Evolutionary conservation across 371 early-diverging fungal genomes (phyloP).

Genomic region (Parasitella parasitica): DNA sequence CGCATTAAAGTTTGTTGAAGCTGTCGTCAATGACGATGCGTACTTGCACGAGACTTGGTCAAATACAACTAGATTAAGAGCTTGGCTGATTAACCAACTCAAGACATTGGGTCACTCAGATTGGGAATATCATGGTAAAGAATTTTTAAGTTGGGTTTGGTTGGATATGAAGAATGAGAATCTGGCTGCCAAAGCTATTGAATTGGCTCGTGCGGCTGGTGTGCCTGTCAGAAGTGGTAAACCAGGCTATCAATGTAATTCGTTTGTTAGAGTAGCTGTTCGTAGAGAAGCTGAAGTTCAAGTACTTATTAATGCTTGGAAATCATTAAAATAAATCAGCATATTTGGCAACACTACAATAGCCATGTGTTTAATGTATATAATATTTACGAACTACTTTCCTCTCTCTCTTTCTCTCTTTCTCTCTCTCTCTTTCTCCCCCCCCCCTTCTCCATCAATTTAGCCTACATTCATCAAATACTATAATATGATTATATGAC

Average conservation of each 20-base stretch:
- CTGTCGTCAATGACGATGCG: slow-evolving; percentile 67
- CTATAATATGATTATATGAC: background rate
- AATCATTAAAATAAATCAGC: slow-evolving; percentile 29
- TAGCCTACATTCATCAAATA: background rate
- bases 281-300: slow-evolving; percentile 65
- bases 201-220: slow-evolving; percentile 70
- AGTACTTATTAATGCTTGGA: slow-evolving; percentile 67
- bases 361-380: no score
- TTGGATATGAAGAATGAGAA: slow-evolving; percentile 60
- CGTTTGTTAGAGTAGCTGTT: slow-evolving; percentile 80
- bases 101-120: slow-evolving; percentile 26
- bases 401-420: no score
- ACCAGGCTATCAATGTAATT: slow-evolving; percentile 75
- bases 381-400: background rate
- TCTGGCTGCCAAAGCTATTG: slow-evolving; percentile 61
- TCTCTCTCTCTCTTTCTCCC: no score
- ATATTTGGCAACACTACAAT: slow-evolving; percentile 1
- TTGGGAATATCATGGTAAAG: slow-evolving; percentile 74
- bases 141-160: slow-evolving; percentile 87
- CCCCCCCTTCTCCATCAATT: background rate
- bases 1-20: slow-evolving; percentile 76
- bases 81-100: slow-evolving; percentile 58
- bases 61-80: slow-evolving; percentile 66
- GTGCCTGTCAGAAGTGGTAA: slow-evolving; percentile 81
- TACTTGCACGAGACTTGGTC: slow-evolving; percentile 78